Percentiles rank a stretch among this genome's conserved stretches.
Conservation (phyloP, 1,284 basidiomycete genomes). For the Taiwanofungus camphoratus region DNA sequence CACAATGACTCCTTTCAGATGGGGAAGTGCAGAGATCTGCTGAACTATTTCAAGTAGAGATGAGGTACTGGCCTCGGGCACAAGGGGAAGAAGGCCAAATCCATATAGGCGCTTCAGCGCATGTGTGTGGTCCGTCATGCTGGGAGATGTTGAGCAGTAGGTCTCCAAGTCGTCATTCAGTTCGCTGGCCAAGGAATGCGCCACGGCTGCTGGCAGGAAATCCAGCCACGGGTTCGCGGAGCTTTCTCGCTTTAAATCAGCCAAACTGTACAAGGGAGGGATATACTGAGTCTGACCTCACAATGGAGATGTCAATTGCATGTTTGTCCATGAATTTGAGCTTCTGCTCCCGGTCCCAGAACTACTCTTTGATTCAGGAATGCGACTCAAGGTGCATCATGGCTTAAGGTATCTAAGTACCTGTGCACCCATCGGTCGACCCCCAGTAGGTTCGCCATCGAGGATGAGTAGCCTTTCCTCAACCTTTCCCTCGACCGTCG, state of each 20-base stretch:
- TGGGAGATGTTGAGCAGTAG: slow-evolving; percentile 66
- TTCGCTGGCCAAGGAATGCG: slow-evolving; percentile 55
- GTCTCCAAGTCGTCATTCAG: slow-evolving; percentile 74
- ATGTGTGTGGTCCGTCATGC: slow-evolving; percentile 26
- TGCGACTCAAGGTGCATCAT: not conserved
- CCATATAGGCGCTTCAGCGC: slow-evolving; percentile 65
- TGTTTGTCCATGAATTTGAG: slow-evolving; percentile 75
- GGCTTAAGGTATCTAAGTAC: slow-evolving; percentile 24
- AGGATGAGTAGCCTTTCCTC: slow-evolving; percentile 72
- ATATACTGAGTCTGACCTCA: slow-evolving; percentile 39
- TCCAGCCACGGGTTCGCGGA: slow-evolving; percentile 88
- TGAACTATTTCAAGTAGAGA: slow-evolving; percentile 58
- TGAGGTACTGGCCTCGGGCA: slow-evolving; percentile 50
- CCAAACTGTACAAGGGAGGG: not conserved
- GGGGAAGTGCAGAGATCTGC: slow-evolving; percentile 58
- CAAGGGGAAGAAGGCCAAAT: slow-evolving; percentile 81
- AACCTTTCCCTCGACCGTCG: slow-evolving; percentile 33
- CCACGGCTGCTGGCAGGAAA: slow-evolving; percentile 67
- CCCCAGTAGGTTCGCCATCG: slow-evolving; percentile 71
- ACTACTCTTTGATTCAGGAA: slow-evolving; percentile 39
- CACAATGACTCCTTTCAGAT: slow-evolving; percentile 77
- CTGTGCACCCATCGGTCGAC: slow-evolving; percentile 61
- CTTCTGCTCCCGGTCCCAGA: slow-evolving; percentile 78
- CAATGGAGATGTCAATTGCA: slow-evolving; percentile 64
- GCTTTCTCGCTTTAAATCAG: slow-evolving; percentile 30